A percentile compares a stretch with the other conserved stretches of the same genome.
phyloP scores from a whole-genome alignment of 805 yeast genomes.

The Saccharomycopsis microspora region DNA sequence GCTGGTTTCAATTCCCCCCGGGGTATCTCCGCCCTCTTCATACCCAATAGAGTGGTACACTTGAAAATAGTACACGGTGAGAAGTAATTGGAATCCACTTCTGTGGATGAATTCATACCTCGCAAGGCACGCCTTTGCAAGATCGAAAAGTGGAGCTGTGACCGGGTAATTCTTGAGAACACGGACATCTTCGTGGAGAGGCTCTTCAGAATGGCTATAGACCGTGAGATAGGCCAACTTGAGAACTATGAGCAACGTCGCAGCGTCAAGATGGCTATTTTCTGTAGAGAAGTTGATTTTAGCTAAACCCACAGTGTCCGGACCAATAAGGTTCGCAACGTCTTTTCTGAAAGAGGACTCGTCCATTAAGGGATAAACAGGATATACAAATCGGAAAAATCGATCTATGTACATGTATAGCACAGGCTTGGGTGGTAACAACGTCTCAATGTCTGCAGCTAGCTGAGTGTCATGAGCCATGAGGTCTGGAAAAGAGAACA shows the following conservation, averaged over 20 bases:
- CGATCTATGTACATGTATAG: slow-evolving; percentile 33
- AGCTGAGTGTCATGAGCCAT: background rate
- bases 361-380: slow-evolving; percentile 37
- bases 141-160: slow-evolving; percentile 26
- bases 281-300: slow-evolving; percentile 25
- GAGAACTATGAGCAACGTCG: slow-evolving; percentile 31
- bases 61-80: slow-evolving; percentile 29
- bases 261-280: slow-evolving; percentile 35
- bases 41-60: slow-evolving; percentile 32
- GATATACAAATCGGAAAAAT: slow-evolving; percentile 33
- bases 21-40: slow-evolving; percentile 38
- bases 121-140: slow-evolving; percentile 29
- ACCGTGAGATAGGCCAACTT: slow-evolving; percentile 32
- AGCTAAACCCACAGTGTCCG: slow-evolving; percentile 15
- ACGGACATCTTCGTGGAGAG: slow-evolving; percentile 18
- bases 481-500: too few species aligned
- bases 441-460: slow-evolving; percentile 21
- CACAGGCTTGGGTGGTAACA: slow-evolving; percentile 31
- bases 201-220: background rate
- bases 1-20: slow-evolving; percentile 30
- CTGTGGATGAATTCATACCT: slow-evolving; percentile 29
- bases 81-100: slow-evolving; percentile 31
- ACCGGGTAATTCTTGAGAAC: slow-evolving; percentile 29
- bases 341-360: slow-evolving; percentile 22
- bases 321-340: slow-evolving; percentile 20